These are phyloP conservation scores for Amanita brunnescens DNA, from an alignment of 768 basidiomycete genomes.

Conservation along the genomic window DNA sequence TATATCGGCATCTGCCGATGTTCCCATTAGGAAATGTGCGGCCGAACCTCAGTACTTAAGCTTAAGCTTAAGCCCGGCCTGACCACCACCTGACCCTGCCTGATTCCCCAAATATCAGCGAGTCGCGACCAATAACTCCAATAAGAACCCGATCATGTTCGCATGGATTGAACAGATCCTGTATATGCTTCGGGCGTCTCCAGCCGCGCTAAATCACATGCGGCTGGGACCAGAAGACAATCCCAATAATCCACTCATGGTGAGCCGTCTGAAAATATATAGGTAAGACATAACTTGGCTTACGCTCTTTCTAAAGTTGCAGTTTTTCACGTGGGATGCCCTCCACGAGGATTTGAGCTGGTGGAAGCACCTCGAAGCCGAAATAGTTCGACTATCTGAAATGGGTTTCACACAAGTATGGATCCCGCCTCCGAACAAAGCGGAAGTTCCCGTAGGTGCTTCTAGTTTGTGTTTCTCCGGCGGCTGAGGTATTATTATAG, in stretches of 20 bases:
- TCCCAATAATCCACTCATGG: constrained; percentile 59
- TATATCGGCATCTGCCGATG: constrained; percentile 14
- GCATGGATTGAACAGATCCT: not conserved
- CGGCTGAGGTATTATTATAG: constrained; percentile 25
- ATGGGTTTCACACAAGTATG: constrained; percentile 76
- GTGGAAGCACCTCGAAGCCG: constrained; percentile 70
- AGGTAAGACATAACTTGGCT: not conserved
- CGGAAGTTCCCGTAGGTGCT: constrained; percentile 43
- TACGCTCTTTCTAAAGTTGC: constrained; percentile 36
- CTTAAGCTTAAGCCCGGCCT: not conserved
- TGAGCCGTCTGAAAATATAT: constrained; percentile 20
- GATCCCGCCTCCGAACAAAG: constrained; percentile 82
- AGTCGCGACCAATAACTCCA: too few species aligned
- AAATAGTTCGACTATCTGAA: constrained; percentile 52
- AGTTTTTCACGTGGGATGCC: constrained; percentile 83
- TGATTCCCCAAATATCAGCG: too few species aligned
- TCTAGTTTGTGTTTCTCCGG: not conserved
- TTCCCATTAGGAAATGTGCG: not conserved
- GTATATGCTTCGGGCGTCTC: constrained; percentile 11
- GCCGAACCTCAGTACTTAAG: too few species aligned
- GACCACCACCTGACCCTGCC: not conserved
- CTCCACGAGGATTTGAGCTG: constrained; percentile 52
- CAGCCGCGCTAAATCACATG: constrained; percentile 50
- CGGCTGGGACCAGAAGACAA: constrained; percentile 42
- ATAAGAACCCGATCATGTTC: not conserved